Evolutionary conservation across 495 filamentous ascomycete genomes (phyloP), one percentile per base, ranked within the genome.

Genomic region (Hyaloscypha bicolor): DNA sequence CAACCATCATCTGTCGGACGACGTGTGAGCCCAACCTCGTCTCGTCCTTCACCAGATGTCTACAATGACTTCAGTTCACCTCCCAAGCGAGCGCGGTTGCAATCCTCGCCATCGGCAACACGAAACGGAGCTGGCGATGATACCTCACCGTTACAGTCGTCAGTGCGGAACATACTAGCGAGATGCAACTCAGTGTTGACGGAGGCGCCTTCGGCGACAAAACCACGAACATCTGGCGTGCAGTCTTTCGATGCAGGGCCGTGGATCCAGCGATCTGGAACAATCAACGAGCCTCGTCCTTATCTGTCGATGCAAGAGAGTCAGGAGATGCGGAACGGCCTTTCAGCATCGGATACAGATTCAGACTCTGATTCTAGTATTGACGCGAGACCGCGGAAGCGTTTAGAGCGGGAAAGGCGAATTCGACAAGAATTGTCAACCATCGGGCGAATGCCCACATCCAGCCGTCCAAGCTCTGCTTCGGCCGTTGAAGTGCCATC

Each of bases 41-140:
- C 69, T 19, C 60, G 69, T 37, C 72, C 72, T 25, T 71, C 72
- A 5, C 72, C 72, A 1, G 63, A 69, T 56, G 55, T 73, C 8
- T 71, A 67, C 39, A 71, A 71, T 42, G 51, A 70, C 22, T 63
- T 65, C 32, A 66, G 51, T 14, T 66, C 68, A 6, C 71, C 71
- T 21, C 6, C 30, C n/a, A 67, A 66, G 29, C 52, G 62, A 3
- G 11, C 31, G 6, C 33, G 31, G 14, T 31, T 57, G 48, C 8
- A 55, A 1, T 67, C 68, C 19, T 71, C 68, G 8, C 72, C 72
- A n/a, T 33, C 69, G 9, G 42, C 12, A 19, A 30, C 62, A 8
- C 57, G 52, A 22, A 29, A 16, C 9, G 19, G 21, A 0, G n/a
- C 4, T 9, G 35, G 51, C 8, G 16, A 61, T 11, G 66, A 66